Evolutionary conservation across 164 flowering plant genomes (phyloP).

Genomic region (Amborella trichopoda): DNA sequence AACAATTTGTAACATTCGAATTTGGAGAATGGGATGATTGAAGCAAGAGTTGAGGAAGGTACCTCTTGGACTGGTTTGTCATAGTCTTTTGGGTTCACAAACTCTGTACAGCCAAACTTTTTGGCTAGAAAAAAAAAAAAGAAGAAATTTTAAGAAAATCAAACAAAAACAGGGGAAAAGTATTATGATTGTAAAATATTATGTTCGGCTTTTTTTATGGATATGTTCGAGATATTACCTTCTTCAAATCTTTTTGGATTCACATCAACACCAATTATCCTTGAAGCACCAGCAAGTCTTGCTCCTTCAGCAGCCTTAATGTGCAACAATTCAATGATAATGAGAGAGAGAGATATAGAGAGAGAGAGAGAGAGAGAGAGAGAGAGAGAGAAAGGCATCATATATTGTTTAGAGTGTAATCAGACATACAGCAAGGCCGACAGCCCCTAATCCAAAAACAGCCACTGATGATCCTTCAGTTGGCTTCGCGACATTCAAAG

Average conservation of each 20-base stretch:
- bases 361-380: background rate
- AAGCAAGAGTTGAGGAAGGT: too few relatives aligned
- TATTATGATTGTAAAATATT: too few relatives aligned
- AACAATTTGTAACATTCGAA: too few relatives aligned
- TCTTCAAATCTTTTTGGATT: constrained; percentile 26
- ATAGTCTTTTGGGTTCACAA: constrained; percentile 28
- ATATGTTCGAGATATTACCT: constrained; percentile 15
- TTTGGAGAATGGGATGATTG: too few relatives aligned
- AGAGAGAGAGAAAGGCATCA: background rate
- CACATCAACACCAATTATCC: constrained; percentile 53
- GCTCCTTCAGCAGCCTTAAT: constrained; percentile 64
- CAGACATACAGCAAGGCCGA: constrained; percentile 49
- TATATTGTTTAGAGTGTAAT: background rate
- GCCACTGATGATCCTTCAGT: constrained; percentile 38
- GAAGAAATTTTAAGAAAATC: background rate
- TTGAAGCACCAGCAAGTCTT: constrained; percentile 47
- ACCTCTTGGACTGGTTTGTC: constrained; percentile 39
- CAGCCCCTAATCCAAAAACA: constrained; percentile 60
- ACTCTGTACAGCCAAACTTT: constrained; percentile 36
- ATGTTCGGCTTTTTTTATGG: too few relatives aligned
- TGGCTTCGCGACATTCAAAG: constrained; percentile 58
- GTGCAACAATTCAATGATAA: too few relatives aligned
- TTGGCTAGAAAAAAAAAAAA: constrained; percentile 17
- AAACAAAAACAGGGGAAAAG: background rate
- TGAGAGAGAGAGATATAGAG: too few relatives aligned